These are phyloP conservation scores for Leccinum variicolor DNA, from an alignment of 768 basidiomycete genomes.

Conservation along the genomic window DNA sequence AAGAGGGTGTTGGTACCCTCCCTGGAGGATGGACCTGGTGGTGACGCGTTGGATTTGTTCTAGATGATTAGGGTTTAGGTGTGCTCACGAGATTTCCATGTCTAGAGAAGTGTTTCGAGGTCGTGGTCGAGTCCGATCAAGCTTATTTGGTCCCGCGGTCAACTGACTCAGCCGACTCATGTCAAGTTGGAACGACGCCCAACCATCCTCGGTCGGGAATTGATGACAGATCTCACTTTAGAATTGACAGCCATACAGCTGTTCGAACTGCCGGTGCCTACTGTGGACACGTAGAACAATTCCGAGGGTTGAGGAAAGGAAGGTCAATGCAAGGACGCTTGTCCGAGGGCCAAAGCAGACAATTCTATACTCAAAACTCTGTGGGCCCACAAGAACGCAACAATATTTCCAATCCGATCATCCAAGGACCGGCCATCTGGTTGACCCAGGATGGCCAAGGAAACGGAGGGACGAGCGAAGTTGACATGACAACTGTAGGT, in stretches of 20 bases:
- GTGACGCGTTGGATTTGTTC: conserved; percentile 1
- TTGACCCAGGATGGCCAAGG: not conserved
- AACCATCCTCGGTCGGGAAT: not conserved
- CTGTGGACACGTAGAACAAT: not conserved
- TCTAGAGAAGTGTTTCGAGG: not conserved
- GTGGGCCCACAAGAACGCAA: not conserved
- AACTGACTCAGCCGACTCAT: not conserved
- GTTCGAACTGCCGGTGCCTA: not conserved
- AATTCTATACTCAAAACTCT: not conserved
- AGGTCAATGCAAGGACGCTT: not conserved
- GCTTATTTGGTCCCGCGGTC: not conserved
- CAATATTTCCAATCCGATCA: not conserved
- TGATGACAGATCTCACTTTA: not conserved
- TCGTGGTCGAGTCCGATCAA: not conserved
- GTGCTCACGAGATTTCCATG: conserved; percentile 48
- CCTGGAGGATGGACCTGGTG: conserved; percentile 74
- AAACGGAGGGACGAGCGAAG: not conserved
- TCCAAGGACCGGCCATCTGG: not conserved
- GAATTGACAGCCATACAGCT: not conserved
- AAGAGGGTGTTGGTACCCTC: conserved; percentile 91
- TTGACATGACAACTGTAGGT: not conserved
- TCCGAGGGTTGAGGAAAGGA: not conserved
- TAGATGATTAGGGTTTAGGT: not conserved
- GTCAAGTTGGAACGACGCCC: too few relatives aligned
- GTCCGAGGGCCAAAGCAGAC: not conserved